These are phyloP conservation scores for Chondrus crispus DNA, from an alignment of 23 red algal genomes.

Conservation along the genomic window DNA sequence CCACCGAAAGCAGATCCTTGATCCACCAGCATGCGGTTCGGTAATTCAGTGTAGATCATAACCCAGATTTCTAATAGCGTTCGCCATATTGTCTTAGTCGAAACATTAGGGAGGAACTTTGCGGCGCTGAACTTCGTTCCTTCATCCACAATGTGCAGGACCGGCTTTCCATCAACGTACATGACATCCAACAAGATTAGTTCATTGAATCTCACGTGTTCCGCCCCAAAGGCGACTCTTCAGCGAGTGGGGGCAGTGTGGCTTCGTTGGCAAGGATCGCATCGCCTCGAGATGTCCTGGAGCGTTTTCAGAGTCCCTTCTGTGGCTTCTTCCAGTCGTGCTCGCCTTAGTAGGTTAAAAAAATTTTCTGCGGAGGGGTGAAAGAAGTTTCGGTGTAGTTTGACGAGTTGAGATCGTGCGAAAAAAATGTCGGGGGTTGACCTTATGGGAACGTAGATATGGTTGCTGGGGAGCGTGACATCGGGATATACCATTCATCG, in stretches of 20 bases:
- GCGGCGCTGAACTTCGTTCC: not conserved
- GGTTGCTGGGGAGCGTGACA: not conserved
- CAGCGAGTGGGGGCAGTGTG: not conserved
- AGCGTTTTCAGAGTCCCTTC: not conserved
- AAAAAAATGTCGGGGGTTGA: not conserved
- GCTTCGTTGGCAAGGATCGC: not conserved
- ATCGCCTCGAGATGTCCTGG: not conserved
- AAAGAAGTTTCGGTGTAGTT: not conserved
- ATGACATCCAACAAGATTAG: not conserved
- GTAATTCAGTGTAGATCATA: not conserved
- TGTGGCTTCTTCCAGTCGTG: not conserved
- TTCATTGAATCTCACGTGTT: not conserved
- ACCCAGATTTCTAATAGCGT: not conserved
- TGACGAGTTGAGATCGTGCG: not conserved
- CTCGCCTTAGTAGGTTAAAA: not conserved
- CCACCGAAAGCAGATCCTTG: not conserved
- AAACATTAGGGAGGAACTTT: not conserved
- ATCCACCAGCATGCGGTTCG: not conserved
- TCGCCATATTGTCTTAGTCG: not conserved
- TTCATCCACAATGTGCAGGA: not conserved
- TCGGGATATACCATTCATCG: not conserved
- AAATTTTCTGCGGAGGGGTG: constrained; percentile 3
- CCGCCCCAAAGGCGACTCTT: not conserved
- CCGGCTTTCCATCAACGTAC: not conserved
- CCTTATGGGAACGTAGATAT: not conserved